Base-by-base conservation (phyloP, 2,329 filamentous ascomycete species). In the Saccharata proteae region DNA sequence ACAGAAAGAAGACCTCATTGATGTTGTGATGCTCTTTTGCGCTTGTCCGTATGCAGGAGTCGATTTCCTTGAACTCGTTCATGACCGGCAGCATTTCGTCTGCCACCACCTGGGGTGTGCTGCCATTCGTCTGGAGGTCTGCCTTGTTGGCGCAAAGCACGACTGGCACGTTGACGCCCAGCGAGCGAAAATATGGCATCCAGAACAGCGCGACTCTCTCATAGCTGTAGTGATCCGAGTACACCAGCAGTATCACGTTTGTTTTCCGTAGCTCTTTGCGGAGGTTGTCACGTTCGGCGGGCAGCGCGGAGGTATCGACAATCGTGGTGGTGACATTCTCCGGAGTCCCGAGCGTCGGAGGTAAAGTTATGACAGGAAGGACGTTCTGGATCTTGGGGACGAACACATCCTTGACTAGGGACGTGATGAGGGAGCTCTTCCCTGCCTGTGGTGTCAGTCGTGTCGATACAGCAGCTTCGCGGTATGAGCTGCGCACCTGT, bases 151-250 rank as follows among this genome's bases (percentile, higher is more conserved):
- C 85, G 49, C 90, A 96, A 35, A 98, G 64, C 26, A 98, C 86
- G 8, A 98, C 90, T 0, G 90, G 90, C 12, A 98, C 85, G 52
- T 98, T 98, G 51, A 98, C 90, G n/a, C 90, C 90, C 22, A 98
- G 71, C 4, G 86, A 93, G 38, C 90, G 80, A 51, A 98, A 96
- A 58, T 94, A 92, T 8, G 90, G 90, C 72, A 98, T 80, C 90
- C 90, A 98, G 58, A 96, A 98, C 26, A 98, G 67, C 3, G 88
- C 90, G 3, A 98, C 86, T 21, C 90, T 71, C 54, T 98, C 90
- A 62, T 96, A 98, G 67, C 86, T 96, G 64, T 98, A 98, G 59
- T 96, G 88, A 55, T 98, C 90, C 43, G 86, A 86, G 57, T 98
- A 98, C 33, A 98, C 86, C 25, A 98, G 74, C 12, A 96, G 69